Base-by-base conservation (phyloP, 805 yeast genomes). In the Saccharomycodes ludwigii region DNA sequence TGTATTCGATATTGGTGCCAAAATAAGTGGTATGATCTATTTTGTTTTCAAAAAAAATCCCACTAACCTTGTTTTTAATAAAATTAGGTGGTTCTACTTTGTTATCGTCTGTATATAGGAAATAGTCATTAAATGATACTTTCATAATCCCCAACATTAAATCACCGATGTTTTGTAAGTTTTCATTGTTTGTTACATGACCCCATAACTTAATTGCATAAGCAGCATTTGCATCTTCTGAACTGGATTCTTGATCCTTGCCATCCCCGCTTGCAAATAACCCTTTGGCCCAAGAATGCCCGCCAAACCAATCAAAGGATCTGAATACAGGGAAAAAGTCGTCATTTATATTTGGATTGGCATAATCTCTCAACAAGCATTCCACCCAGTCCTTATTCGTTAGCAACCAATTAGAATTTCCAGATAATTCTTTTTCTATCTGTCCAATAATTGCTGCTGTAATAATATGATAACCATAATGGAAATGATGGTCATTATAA, bases 221-320 rank as follows among this genome's bases (percentile, higher is more conserved):
- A 3, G 71, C 66, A 33, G 77, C 73, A 46, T 79, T 78, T 40
- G 76, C 76, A 50, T 79, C 86, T 48, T 79, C 86, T 9, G 81
- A 72, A 14, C 74, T 67, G 0, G 81, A 73, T 52, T 79, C 86
- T 50, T 79, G 74, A 50, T 78, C 81, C 42, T 75, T 75, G 18
- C 88, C 86, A 52, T 79, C 86, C 6, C 80, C 81, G 38, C 75
- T 65, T 21, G 71, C 65, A 43, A 70, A 74, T 13, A 78, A 60
- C 3, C 88, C 86, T 46, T 74, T 75, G 1, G 86, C 88, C 71
- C 78, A 77, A 0, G 85, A 76, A 48, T 79, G 86, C 1, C 88
- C 88, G 44, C 68, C 68, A 47, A 58, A 79, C 82, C 82, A 79
- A 47, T 76, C 83, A 54, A 77, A 78, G 6, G 73, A 64, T 46